Percentiles rank a stretch among this genome's conserved stretches.
These are phyloP conservation scores for Phascolomyces articulosus DNA, from an alignment of 371 early-diverging fungal genomes.

Conservation along the genomic window DNA sequence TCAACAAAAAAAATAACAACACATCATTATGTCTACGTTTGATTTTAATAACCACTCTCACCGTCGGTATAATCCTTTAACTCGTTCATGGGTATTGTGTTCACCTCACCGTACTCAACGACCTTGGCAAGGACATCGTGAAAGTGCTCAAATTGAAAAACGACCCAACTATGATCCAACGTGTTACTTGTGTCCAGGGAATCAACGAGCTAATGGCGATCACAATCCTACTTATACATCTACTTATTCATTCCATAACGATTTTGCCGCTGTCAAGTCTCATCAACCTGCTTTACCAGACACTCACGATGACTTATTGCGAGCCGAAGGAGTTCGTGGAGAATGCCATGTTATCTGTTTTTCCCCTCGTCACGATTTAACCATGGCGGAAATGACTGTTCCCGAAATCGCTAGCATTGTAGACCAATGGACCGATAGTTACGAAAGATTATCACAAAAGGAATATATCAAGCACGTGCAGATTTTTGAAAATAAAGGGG, in stretches of 20 bases:
- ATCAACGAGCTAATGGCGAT: constrained; percentile 76
- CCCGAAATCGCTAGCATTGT: constrained; percentile 70
- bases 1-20: background rate
- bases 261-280: constrained; percentile 85
- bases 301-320: constrained; percentile 46
- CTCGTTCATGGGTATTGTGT: constrained; percentile 88
- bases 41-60: constrained; percentile 71
- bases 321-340: constrained; percentile 78
- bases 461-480: constrained; percentile 74
- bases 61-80: constrained; percentile 88
- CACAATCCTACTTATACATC: constrained; percentile 76
- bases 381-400: constrained; percentile 82
- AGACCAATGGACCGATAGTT: constrained; percentile 70
- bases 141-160: constrained; percentile 44
- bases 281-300: constrained; percentile 48
- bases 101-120: constrained; percentile 94
- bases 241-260: constrained; percentile 87
- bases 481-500: constrained; percentile 96
- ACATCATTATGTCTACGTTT: constrained; percentile 18
- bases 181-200: constrained; percentile 90
- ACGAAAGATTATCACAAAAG: constrained; percentile 47
- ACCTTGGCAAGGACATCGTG: constrained; percentile 91
- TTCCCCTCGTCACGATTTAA: constrained; percentile 85
- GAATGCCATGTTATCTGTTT: constrained; percentile 91
- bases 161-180: constrained; percentile 72